Evolutionary conservation across 129 eudicot genomes (phyloP), one percentile per base, ranked within the genome.

Genomic region (Flaveria brownii): DNA sequence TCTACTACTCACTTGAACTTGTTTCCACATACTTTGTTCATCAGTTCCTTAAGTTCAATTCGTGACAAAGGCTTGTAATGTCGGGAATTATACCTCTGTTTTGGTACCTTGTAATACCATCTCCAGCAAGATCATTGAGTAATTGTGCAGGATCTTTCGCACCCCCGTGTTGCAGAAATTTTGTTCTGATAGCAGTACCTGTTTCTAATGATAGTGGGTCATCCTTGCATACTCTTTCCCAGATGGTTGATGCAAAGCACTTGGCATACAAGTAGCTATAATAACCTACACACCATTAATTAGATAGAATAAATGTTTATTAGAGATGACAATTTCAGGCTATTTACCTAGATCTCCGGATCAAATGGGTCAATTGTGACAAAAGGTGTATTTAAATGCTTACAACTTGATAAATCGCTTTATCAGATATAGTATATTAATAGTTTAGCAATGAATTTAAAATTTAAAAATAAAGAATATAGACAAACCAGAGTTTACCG

Each of bases 191-290:
- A 54, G 97, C 91, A 64, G 87, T 79, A 59, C 96, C 97, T 9
- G 98, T 86, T 36, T 82, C 88, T 64, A 72, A 70, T 43, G 97
- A 90, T 36, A 93, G 62, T 2, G 98, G 98, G 77, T 93, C 98
- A 11, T 90, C 92, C 50, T 90, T 82, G 80, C 90, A 90, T 63
- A 84, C 55, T 74, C 77, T 88, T 80, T 90, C 73, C 98, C 98
- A 93, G 28, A 93, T 93, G 9, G 91, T 93, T 64, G 98, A 83
- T 25, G 98, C 89, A 72, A 93, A 88, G 80, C 98, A 93, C 79
- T 88, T 90, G 70, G 98, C 98, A 66, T 90, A 93, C 90, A 93
- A 85, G 90, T 93, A 93, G 91, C 92, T 93, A 72, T 93, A 91
- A 65, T 93, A 93, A 60, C 97, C 98, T 93, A 72, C 72, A 64